These are phyloP conservation scores for Trichosporon ovoides DNA, from an alignment of 1,284 basidiomycete species.

Conservation along the genomic window DNA sequence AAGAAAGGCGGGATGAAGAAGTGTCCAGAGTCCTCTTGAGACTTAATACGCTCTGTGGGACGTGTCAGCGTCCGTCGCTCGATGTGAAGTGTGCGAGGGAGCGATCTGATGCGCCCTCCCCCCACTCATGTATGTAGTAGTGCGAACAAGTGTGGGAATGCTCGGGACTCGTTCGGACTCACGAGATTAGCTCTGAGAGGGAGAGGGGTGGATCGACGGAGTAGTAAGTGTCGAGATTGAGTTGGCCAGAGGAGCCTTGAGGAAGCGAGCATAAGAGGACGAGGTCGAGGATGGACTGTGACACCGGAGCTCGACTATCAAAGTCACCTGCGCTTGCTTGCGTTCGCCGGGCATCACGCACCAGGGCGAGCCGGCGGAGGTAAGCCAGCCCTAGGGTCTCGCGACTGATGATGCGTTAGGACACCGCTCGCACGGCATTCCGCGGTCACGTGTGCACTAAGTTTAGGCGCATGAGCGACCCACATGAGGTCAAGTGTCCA, in stretches of 20 bases:
- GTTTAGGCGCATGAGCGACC: no score
- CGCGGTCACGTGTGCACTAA: background rate
- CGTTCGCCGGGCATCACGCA: no score
- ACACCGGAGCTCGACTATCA: background rate
- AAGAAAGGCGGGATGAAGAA: background rate
- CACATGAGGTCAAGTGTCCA: background rate
- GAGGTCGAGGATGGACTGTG: background rate
- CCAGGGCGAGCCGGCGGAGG: no score
- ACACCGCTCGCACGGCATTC: conserved; percentile 1
- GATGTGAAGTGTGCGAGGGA: no score
- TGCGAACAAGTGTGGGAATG: background rate
- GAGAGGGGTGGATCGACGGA: background rate
- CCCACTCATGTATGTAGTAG: no score
- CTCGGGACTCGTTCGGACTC: background rate
- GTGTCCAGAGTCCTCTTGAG: background rate
- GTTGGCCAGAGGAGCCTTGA: conserved; percentile 10
- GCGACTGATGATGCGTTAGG: background rate
- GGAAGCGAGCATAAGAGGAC: conserved; percentile 9
- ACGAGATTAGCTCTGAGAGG: conserved; percentile 2
- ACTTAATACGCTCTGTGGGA: background rate
- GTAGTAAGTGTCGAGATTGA: background rate
- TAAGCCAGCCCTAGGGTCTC: no score
- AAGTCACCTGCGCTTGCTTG: no score
- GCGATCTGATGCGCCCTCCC: background rate
- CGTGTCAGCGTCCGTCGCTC: background rate